Conservation (phyloP, 2,329 filamentous ascomycete species). For the Ophiosphaerella korrae region DNA sequence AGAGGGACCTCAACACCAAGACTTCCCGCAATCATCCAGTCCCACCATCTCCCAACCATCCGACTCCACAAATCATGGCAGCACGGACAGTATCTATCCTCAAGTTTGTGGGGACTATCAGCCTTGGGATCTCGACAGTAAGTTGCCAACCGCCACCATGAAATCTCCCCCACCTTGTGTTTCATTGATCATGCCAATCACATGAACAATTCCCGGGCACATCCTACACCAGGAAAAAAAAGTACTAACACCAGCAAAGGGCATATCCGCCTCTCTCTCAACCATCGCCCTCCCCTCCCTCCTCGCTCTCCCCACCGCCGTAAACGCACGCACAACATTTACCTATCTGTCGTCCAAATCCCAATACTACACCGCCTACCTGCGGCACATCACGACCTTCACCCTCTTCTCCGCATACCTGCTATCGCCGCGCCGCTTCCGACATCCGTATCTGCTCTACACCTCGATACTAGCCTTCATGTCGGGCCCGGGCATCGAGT, state of each 20-base stretch:
- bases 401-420: conserved; percentile 79
- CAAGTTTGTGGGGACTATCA: conserved; percentile 93
- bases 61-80: conserved; percentile 55
- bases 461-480: conserved; percentile 69
- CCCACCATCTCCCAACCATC: neutral
- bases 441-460: conserved; percentile 91
- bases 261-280: conserved; percentile 84
- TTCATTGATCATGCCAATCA: neutral
- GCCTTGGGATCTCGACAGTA: conserved; percentile 86
- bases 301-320: conserved; percentile 77
- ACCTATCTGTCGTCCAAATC: conserved; percentile 65
- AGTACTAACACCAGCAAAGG: conserved; percentile 58
- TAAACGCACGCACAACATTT: conserved; percentile 65
- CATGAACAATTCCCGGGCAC: neutral
- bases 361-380: conserved; percentile 62
- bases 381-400: conserved; percentile 69
- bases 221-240: neutral
- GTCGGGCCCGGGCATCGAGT: conserved; percentile 50
- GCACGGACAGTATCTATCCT: conserved; percentile 73
- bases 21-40: neutral
- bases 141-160: conserved; percentile 45
- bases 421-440: conserved; percentile 73
- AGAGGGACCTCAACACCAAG: conserved; percentile 4
- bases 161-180: conserved; percentile 4
- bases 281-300: conserved; percentile 79